Evolutionary conservation across 73 alveolate species (phyloP).

Genomic region (Diophrys appendiculata): DNA sequence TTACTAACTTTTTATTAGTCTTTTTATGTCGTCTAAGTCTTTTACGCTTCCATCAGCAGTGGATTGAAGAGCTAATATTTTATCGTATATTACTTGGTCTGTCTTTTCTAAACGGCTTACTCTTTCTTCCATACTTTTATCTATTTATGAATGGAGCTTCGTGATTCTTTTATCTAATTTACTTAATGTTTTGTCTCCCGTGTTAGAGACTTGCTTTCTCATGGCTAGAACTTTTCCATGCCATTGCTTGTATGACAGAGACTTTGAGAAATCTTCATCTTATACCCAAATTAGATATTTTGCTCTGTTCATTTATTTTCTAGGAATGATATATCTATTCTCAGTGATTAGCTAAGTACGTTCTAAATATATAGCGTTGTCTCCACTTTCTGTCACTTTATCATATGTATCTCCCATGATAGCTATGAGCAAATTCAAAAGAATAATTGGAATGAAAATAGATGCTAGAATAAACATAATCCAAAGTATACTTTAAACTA

Average conservation of each 20-base stretch:
- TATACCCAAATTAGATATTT: not conserved
- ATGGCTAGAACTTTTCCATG: not conserved
- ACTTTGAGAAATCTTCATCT: not conserved
- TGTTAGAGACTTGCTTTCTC: not conserved
- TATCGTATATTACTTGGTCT: too few species aligned
- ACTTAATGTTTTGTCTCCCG: too few species aligned
- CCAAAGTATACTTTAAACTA: not conserved
- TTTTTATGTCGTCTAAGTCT: too few species aligned
- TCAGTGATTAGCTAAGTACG: not conserved
- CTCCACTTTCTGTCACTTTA: not conserved
- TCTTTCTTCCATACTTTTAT: too few species aligned
- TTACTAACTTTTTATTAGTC: too few species aligned
- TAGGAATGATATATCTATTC: not conserved
- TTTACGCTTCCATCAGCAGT: too few species aligned
- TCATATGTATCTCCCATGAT: slow-evolving; percentile 18
- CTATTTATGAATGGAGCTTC: too few species aligned
- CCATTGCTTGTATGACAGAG: not conserved
- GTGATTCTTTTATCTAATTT: too few species aligned
- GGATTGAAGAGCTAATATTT: too few species aligned
- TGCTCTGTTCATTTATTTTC: too few species aligned
- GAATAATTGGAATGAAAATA: not conserved
- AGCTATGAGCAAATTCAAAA: slow-evolving; percentile 22
- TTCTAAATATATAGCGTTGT: not conserved
- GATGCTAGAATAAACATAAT: not conserved
- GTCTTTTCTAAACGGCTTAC: too few species aligned